These are phyloP conservation scores for Ramaria sp. DNA, from an alignment of 768 basidiomycete genomes.

Conservation along the genomic window DNA sequence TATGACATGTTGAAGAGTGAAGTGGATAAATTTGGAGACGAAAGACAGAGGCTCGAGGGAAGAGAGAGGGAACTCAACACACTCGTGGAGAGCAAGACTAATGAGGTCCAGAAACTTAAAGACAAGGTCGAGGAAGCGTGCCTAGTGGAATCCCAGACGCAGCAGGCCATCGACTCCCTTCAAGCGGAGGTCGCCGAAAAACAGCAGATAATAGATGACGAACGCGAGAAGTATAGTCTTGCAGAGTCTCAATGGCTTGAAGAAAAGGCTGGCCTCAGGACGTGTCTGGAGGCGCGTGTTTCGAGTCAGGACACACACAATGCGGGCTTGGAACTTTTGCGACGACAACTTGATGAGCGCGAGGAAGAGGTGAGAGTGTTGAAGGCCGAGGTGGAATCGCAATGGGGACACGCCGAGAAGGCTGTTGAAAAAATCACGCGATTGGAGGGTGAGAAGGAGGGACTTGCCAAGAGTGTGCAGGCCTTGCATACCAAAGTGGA, in stretches of 20 bases:
- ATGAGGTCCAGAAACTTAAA: slow-evolving; percentile 25
- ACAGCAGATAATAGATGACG: not conserved
- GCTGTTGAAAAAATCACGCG: slow-evolving; percentile 28
- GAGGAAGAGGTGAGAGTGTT: slow-evolving; percentile 38
- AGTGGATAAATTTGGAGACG: slow-evolving; percentile 31
- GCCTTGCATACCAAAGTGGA: slow-evolving; percentile 19
- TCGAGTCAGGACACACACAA: slow-evolving; percentile 9
- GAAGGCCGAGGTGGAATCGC: slow-evolving; percentile 56
- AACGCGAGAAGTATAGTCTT: not conserved
- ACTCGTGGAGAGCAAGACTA: slow-evolving; percentile 27
- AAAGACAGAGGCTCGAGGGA: slow-evolving; percentile 38
- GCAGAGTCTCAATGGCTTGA: not conserved
- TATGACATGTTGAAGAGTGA: slow-evolving; percentile 11
- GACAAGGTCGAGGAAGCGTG: slow-evolving; percentile 14
- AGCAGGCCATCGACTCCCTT: not conserved
- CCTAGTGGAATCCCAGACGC: not conserved
- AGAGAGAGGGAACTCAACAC: slow-evolving; percentile 35
- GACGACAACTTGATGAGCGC: slow-evolving; percentile 28
- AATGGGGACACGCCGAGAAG: slow-evolving; percentile 58
- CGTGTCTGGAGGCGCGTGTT: not conserved
- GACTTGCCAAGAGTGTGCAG: not conserved
- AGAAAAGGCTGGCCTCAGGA: not conserved
- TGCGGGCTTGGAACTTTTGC: slow-evolving; percentile 25
- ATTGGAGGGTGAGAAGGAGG: slow-evolving; percentile 8
- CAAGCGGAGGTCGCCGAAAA: not conserved